Evolutionary conservation across 257 asterid genomes (phyloP), one percentile per base, ranked within the genome.

Genomic region (Ajuga chamaepitys): DNA sequence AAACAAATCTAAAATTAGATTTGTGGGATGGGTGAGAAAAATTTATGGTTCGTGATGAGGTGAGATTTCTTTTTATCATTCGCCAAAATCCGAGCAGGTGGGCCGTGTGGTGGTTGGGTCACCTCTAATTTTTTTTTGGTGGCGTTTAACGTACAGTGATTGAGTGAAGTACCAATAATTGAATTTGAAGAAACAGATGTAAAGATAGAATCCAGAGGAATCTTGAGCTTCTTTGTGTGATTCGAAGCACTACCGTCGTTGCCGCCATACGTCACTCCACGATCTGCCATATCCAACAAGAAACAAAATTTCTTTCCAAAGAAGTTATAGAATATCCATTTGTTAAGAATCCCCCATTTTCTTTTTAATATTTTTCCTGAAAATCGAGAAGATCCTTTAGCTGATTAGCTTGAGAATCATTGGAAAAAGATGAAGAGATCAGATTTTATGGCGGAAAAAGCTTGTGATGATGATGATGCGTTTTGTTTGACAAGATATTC

Each of bases 361-460:
- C 11, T 3, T 28, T 45, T 1, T 47, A 17, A 5, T 32, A 25
- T 17, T 18, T 32, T 16, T 13, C 24, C 38, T 11, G 13, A 4
- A 35, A 20, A 50, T 14, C 25, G n/a, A 45, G 30, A 2, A 14
- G 5, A 38, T 41, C 64, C 63, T 66, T 16, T 58, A 21, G 14
- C 62, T 12, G 28, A 50, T 16, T 1, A 13, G 1, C 32, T 34
- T 5, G 45, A 8, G 16, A 7, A 53, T 11, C 5, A 25, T 21
- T 35, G 17, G 6, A 2, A 37, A 35, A 38, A 41, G n/a, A 17
- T 25, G 7, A 48, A 58, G 46, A 4, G 1, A 26, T 74, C 76
- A 80, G 48, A 78, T 30, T 80, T 89, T 89, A 73, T 89, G 97
- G 78, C 97, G 97, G 26, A 85, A 85, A 68, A 85, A 85, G 82